These are phyloP conservation scores for Teunomyces barrocoloradensis DNA, from an alignment of 805 yeast genomes.

Conservation along the genomic window DNA sequence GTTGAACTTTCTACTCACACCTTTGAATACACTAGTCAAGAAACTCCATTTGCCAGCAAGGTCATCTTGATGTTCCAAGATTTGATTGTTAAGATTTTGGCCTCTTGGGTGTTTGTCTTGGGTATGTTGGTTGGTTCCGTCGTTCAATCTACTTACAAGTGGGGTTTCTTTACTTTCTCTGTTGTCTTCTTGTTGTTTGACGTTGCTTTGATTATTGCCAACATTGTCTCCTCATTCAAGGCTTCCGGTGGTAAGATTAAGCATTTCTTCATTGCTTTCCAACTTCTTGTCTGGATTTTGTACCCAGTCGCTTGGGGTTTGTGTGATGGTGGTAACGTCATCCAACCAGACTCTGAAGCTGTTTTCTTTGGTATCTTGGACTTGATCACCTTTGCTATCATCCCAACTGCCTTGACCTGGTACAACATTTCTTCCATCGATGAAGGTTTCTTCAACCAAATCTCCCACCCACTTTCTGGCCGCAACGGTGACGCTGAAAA, in stretches of 20 bases:
- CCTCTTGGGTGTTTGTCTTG: constrained; percentile 50
- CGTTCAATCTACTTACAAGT: constrained; percentile 55
- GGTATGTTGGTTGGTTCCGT: constrained; percentile 56
- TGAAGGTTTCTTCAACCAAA: constrained; percentile 26
- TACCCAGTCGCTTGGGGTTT: constrained; percentile 52
- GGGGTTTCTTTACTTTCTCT: constrained; percentile 67
- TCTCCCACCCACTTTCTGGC: constrained; percentile 8
- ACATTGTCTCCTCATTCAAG: constrained; percentile 7
- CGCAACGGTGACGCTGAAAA: constrained; percentile 16
- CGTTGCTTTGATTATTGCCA: constrained; percentile 28
- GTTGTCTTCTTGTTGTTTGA: constrained; percentile 42
- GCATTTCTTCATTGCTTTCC: constrained; percentile 24
- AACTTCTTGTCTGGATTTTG: constrained; percentile 45
- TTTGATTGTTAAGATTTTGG: constrained; percentile 40
- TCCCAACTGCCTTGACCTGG: constrained; percentile 40
- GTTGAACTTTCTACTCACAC: constrained; percentile 27
- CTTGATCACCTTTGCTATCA: constrained; percentile 40
- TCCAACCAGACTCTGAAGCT: constrained; percentile 57
- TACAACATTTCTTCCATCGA: constrained; percentile 21
- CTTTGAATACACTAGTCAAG: constrained; percentile 31
- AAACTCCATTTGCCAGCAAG: constrained; percentile 23
- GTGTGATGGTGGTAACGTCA: constrained; percentile 61
- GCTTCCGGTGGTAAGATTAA: neutral
- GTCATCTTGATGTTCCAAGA: constrained; percentile 33
- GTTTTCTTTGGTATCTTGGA: constrained; percentile 61